Percentiles rank a stretch among this genome's conserved stretches.
phyloP scores from a whole-genome alignment of 345 rosid species.

The Toxicodendron radicans region DNA sequence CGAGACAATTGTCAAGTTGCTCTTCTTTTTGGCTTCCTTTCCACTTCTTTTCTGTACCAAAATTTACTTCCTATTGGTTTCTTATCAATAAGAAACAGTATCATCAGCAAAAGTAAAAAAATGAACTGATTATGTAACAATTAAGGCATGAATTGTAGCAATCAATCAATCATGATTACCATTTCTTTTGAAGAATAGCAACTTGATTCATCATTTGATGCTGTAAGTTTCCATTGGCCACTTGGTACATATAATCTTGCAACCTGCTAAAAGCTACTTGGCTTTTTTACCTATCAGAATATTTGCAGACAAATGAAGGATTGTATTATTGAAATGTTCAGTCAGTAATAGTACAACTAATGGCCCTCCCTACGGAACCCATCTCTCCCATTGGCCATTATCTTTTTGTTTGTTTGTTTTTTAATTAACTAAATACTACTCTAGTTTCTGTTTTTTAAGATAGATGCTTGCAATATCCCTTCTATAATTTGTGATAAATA shows the following conservation, averaged over 20 bases:
- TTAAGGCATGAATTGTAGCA: neutral
- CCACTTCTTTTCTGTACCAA: neutral
- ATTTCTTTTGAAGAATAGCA: neutral
- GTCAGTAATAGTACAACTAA: neutral
- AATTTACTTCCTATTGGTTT: neutral
- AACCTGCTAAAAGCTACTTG: neutral
- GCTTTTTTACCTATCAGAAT: neutral
- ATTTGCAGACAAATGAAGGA: neutral
- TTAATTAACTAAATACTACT: neutral
- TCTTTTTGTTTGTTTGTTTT: neutral
- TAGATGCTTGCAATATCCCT: neutral
- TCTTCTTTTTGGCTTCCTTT: neutral
- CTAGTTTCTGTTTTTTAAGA: neutral
- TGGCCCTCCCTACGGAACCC: neutral
- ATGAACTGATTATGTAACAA: neutral
- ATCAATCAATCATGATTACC: neutral
- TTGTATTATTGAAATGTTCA: neutral
- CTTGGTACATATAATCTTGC: neutral
- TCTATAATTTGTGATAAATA: too few species aligned
- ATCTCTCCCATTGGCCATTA: neutral
- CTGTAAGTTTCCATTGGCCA: neutral
- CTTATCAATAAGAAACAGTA: neutral
- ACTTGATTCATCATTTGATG: too few species aligned
- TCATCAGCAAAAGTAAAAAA: too few species aligned
- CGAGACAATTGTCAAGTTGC: constrained; percentile 5